Evolutionary conservation across 208 protist species (phyloP).

Genomic region (Vickermania ingenoplastis): DNA sequence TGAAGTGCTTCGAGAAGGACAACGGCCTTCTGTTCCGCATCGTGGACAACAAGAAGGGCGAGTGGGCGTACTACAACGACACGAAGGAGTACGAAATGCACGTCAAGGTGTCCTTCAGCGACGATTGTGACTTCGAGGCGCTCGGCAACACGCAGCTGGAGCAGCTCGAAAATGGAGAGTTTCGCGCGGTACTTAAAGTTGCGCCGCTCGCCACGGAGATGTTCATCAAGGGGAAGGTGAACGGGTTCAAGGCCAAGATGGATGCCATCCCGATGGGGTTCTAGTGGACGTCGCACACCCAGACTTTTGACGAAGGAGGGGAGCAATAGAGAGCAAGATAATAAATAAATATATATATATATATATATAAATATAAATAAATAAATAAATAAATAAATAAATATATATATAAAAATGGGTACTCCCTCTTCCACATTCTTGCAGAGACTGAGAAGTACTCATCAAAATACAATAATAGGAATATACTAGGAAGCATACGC

Average conservation of each 20-base stretch:
- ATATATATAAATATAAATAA: conserved; percentile 8
- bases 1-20: conserved; percentile 62
- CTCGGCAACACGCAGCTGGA: conserved; percentile 34
- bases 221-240: conserved; percentile 76
- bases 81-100: conserved; percentile 55
- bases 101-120: conserved; percentile 24
- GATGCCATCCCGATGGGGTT: conserved; percentile 56
- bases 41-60: conserved; percentile 61
- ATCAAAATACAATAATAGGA: too few species aligned
- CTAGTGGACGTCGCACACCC: conserved; percentile 33
- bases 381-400: conserved; percentile 12
- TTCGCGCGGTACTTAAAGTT: conserved; percentile 49
- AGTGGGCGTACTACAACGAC: conserved; percentile 90
- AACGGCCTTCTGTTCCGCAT: conserved; percentile 82
- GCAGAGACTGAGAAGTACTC: too few species aligned
- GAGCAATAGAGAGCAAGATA: neutral
- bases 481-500: too few species aligned
- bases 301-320: neutral
- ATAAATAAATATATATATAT: conserved; percentile 1
- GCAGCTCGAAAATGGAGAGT: conserved; percentile 43
- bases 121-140: conserved; percentile 22
- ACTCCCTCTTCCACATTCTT: too few species aligned
- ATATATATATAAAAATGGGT: conserved; percentile 15
- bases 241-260: conserved; percentile 74
- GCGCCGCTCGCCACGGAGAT: conserved; percentile 65